phyloP scores from a whole-genome alignment of 345 rosid species.

The Linum tenue region DNA sequence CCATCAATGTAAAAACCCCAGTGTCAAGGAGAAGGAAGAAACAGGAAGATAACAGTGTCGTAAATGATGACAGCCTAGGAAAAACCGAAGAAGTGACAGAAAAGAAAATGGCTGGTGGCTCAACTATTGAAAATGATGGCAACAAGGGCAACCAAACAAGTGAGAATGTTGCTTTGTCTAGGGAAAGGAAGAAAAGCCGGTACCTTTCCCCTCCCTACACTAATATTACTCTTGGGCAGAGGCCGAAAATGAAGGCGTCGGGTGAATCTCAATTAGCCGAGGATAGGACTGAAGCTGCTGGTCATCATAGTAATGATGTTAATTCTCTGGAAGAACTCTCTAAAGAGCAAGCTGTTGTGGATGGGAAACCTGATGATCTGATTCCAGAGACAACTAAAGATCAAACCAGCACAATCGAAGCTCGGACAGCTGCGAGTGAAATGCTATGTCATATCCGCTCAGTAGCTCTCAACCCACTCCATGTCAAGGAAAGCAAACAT shows the following conservation, averaged over 20 bases:
- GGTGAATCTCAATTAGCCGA: conserved; percentile 13
- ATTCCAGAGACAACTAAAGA: conserved; percentile 26
- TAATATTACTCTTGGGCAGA: conserved; percentile 23
- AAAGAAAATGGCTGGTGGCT: conserved; percentile 17
- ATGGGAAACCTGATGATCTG: conserved; percentile 18
- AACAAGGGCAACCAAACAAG: conserved; percentile 17
- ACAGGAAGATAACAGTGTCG: conserved; percentile 8
- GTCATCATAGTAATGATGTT: conserved; percentile 13
- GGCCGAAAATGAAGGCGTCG: conserved; percentile 21
- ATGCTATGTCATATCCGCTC: conserved; percentile 39
- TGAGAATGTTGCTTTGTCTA: conserved; percentile 22
- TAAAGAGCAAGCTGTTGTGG: conserved; percentile 20
- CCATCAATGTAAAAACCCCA: conserved; percentile 1
- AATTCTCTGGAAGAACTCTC: conserved; percentile 9
- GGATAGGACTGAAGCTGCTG: conserved; percentile 21
- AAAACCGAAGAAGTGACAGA: conserved; percentile 24
- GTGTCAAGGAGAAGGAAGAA: conserved; percentile 16
- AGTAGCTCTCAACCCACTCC: conserved; percentile 40
- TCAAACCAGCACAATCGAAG: conserved; percentile 21
- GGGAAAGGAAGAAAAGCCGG: conserved; percentile 88
- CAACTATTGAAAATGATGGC: conserved; percentile 15
- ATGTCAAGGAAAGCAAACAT: conserved; percentile 25
- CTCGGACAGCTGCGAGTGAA: conserved; percentile 38
- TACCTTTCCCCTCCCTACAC: conserved; percentile 76
- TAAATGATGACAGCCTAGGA: conserved; percentile 16